Base-by-base conservation (phyloP, 2,329 filamentous ascomycete species). In the Phialophora verrucosa region DNA sequence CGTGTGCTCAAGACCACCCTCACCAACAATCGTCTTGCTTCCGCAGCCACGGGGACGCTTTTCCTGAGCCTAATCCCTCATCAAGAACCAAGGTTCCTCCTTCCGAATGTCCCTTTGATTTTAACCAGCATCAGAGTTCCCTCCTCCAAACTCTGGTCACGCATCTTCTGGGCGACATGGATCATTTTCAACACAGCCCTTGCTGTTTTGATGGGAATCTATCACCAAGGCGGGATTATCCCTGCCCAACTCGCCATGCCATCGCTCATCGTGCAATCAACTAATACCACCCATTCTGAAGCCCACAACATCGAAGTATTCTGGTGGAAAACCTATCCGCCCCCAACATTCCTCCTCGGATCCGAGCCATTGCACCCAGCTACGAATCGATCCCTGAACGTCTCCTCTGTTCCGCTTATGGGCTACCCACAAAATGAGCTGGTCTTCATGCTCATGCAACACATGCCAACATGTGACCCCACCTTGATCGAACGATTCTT, bases 291-390 rank as follows among this genome's bases (percentile, higher is more conserved):
- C 1, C 54, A 63, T 5, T 69, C 63, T 0, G 55, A 66, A n/a
- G 59, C 66, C 23, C 56, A 62, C 59, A 73, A 65, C 63, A 78
- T 78, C 4, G 71, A 73, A 65, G 80, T 83, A 17, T 77, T 84
- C 64, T 85, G 83, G 83, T 85, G 83, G 83, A 84, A 84, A 69
- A 84, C 83, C 2, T 85, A 85, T 70, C 81, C 81, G 8, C 83
- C 83, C 1, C 83, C 83, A 3, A 76, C 78, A 8, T 85, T 83
- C 81, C 74, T 85, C 14, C 75, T 84, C 5, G 83, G 82, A 23
- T 74, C 76, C 47, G 73, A 72, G 38, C 74, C 71, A 20, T 49
- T 72, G 4, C 71, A 69, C 47, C 65, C 71, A 31, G 38, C 59
- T n/a, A 71, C 69, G 11, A 69, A 68, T 54, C 50, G 59, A 4